A percentile compares a stretch with the other conserved stretches of the same genome.
phyloP scores from a whole-genome alignment of 2,329 filamentous ascomycete genomes.

The Bimuria novae-zelandiae region DNA sequence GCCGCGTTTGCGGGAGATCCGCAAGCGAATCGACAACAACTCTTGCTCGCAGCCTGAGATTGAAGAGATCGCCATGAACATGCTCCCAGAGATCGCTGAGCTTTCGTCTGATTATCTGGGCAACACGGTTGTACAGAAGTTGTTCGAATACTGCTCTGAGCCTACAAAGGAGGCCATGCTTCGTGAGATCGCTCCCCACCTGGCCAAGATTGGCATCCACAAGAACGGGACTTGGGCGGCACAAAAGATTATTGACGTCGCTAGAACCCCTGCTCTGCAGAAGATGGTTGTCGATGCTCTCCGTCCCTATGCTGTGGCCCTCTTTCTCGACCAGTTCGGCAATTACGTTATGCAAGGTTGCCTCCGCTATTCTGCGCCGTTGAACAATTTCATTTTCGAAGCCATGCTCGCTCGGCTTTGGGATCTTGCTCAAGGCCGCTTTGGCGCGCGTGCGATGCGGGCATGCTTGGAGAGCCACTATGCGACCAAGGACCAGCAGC shows the following conservation, averaged over 20 bases:
- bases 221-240: slow-evolving; percentile 99
- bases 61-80: slow-evolving; percentile 86
- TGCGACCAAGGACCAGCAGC: slow-evolving; percentile 91
- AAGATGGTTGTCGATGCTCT: slow-evolving; percentile 80
- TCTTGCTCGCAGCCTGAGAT: slow-evolving; percentile 84
- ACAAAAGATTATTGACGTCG: slow-evolving; percentile 98
- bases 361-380: slow-evolving; percentile 84
- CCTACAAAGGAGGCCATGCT: slow-evolving; percentile 90
- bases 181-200: slow-evolving; percentile 80
- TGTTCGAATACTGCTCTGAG: slow-evolving; percentile 96
- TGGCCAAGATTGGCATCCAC: slow-evolving; percentile 96
- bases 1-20: slow-evolving; percentile 90
- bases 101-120: slow-evolving; percentile 94
- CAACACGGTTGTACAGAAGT: slow-evolving; percentile 98
- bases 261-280: slow-evolving; percentile 84
- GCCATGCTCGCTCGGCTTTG: slow-evolving; percentile 93
- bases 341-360: slow-evolving; percentile 99
- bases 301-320: slow-evolving; percentile 81
- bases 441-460: slow-evolving; percentile 93
- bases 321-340: slow-evolving; percentile 97
- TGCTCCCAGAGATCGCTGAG: slow-evolving; percentile 96
- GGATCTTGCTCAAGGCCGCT: slow-evolving; percentile 90
- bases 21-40: slow-evolving; percentile 97
- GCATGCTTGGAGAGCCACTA: slow-evolving; percentile 97
- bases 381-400: slow-evolving; percentile 97